Conservation (phyloP, 1,284 basidiomycete species). For the Marasmius oreades region DNA sequence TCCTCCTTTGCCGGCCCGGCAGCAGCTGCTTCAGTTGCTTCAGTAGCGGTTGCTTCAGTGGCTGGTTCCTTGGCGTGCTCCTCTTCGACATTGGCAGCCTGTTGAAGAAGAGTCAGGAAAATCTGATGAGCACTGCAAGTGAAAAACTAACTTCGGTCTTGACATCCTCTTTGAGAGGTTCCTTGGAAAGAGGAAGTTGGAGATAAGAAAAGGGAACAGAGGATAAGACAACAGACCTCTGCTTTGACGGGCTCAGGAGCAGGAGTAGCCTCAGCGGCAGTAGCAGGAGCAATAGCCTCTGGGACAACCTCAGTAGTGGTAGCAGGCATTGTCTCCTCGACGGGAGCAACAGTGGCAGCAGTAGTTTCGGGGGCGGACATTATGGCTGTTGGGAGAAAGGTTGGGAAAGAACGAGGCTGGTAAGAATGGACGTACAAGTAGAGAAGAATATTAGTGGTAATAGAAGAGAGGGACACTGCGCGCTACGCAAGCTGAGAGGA, state of each 20-base stretch:
- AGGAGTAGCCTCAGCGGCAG: slow-evolving; percentile 33
- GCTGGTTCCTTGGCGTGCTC: slow-evolving; percentile 19
- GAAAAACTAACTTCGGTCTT: slow-evolving; percentile 37
- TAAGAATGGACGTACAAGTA: slow-evolving; percentile 18
- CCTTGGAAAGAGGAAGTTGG: slow-evolving; percentile 28
- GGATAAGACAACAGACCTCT: slow-evolving; percentile 23
- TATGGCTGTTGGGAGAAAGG: slow-evolving; percentile 45
- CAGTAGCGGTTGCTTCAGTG: slow-evolving; percentile 2
- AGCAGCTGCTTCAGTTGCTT: slow-evolving; percentile 33
- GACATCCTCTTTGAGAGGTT: slow-evolving; percentile 42
- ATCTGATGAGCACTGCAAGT: neutral
- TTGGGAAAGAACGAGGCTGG: slow-evolving; percentile 18
- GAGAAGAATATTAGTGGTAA: slow-evolving; percentile 41
- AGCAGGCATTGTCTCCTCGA: slow-evolving; percentile 50
- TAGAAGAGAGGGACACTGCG: slow-evolving; percentile 45
- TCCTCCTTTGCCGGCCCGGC: slow-evolving; percentile 48
- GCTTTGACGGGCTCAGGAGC: slow-evolving; percentile 32
- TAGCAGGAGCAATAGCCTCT: slow-evolving; percentile 25
- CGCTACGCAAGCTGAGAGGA: slow-evolving; percentile 50
- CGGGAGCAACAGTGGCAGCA: slow-evolving; percentile 32
- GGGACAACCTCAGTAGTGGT: slow-evolving; percentile 28
- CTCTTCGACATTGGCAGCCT: slow-evolving; percentile 28
- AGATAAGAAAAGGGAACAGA: slow-evolving; percentile 12
- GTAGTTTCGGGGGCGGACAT: slow-evolving; percentile 73
- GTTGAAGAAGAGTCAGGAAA: slow-evolving; percentile 9